phyloP scores from a whole-genome alignment of 345 rosid species.

The Heritiera littoralis region DNA sequence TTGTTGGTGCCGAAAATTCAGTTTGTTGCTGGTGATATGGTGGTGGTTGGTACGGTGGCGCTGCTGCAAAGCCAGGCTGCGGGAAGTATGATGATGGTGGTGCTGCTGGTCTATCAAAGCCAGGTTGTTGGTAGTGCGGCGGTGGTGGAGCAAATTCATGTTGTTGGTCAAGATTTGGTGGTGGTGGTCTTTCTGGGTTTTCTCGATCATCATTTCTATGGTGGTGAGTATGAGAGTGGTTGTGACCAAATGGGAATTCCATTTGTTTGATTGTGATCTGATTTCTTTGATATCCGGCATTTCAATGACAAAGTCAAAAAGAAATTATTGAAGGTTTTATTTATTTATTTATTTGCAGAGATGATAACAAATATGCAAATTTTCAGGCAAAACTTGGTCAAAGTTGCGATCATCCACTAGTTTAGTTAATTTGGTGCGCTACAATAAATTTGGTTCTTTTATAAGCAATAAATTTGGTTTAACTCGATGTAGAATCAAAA shows the following conservation, averaged over 20 bases:
- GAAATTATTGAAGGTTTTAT: too few species aligned
- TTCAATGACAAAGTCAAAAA: too few species aligned
- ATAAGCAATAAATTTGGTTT: too few species aligned
- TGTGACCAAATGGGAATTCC: slow-evolving; percentile 54
- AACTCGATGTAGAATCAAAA: too few species aligned
- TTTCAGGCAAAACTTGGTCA: too few species aligned
- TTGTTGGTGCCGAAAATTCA: slow-evolving; percentile 33
- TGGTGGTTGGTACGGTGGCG: slow-evolving; percentile 29
- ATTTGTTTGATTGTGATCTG: slow-evolving; percentile 23
- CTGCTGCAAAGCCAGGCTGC: slow-evolving; percentile 25
- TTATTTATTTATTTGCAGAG: too few species aligned
- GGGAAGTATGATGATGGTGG: slow-evolving; percentile 25
- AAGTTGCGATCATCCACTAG: neutral
- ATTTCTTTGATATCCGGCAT: neutral
- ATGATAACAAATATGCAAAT: too few species aligned
- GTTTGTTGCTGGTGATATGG: slow-evolving; percentile 20
- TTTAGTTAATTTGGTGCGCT: too few species aligned
- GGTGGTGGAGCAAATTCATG: slow-evolving; percentile 20
- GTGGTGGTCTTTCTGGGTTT: slow-evolving; percentile 38
- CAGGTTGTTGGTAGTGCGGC: slow-evolving; percentile 17
- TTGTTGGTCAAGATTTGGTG: slow-evolving; percentile 19
- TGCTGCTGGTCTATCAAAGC: slow-evolving; percentile 28
- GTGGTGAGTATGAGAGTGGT: slow-evolving; percentile 30
- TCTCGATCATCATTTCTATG: slow-evolving; percentile 35
- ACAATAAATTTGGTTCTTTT: too few species aligned